phyloP scores from a whole-genome alignment of 2,329 filamentous ascomycete genomes.

The Trichothecium sympodiale region DNA sequence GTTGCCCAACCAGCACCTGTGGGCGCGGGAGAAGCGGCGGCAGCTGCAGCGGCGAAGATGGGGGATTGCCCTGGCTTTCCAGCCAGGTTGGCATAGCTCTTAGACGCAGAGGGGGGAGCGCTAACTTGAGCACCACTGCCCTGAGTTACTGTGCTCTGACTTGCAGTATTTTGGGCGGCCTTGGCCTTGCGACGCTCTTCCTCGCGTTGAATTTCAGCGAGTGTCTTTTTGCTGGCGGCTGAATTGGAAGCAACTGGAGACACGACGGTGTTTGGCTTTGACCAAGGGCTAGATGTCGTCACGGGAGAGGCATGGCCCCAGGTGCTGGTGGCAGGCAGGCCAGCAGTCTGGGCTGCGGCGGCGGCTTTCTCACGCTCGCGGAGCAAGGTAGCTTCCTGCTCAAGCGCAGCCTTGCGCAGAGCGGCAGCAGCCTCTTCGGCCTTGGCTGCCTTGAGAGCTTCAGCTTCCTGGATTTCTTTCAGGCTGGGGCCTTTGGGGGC shows the following conservation, averaged over 20 bases:
- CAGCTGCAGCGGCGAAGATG: slow-evolving; percentile 22
- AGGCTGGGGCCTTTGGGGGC: slow-evolving; percentile 77
- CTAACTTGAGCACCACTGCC: slow-evolving; percentile 37
- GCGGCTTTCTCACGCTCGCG: slow-evolving; percentile 49
- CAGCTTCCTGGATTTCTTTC: slow-evolving; percentile 92
- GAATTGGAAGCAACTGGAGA: slow-evolving; percentile 10
- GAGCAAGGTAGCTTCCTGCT: slow-evolving; percentile 60
- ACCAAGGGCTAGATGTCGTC: slow-evolving; percentile 54
- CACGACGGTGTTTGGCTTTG: slow-evolving; percentile 47
- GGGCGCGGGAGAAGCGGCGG: slow-evolving; percentile 30
- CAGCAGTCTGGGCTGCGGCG: slow-evolving; percentile 48
- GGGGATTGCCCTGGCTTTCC: slow-evolving; percentile 50
- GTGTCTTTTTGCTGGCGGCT: slow-evolving; percentile 62
- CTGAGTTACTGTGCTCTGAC: not conserved
- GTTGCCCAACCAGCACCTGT: slow-evolving; percentile 71
- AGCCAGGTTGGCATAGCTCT: slow-evolving; percentile 91
- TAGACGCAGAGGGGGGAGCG: slow-evolving; percentile 46
- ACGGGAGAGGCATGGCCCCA: slow-evolving; percentile 76
- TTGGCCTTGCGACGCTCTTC: slow-evolving; percentile 85
- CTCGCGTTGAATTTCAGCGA: slow-evolving; percentile 93
- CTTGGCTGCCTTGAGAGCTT: slow-evolving; percentile 86
- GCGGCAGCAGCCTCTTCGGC: slow-evolving; percentile 72
- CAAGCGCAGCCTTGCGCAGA: slow-evolving; percentile 63
- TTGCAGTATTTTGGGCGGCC: slow-evolving; percentile 25
- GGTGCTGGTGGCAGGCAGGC: slow-evolving; percentile 77